phyloP scores from a whole-genome alignment of 202 grass and related monocot genomes.

The Setaria viridis region DNA sequence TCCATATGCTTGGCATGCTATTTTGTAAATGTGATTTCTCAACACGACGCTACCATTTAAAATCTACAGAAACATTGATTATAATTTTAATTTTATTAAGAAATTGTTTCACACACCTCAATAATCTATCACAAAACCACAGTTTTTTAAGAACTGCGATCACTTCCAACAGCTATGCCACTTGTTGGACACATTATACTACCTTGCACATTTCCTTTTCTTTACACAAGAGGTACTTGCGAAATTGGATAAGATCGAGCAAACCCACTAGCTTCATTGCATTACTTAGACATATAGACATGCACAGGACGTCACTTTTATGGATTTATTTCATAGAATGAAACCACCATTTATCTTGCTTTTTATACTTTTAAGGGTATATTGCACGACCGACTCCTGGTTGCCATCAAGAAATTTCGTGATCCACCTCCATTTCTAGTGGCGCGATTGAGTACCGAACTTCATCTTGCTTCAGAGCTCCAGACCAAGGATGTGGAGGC shows the following conservation, averaged over 20 bases:
- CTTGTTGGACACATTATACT: not conserved
- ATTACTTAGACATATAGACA: not conserved
- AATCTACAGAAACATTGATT: not conserved
- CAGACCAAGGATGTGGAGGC: not conserved
- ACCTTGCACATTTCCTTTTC: not conserved
- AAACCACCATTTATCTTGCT: not conserved
- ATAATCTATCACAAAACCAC: not conserved
- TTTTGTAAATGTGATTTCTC: not conserved
- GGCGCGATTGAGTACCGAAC: not conserved
- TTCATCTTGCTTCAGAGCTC: not conserved
- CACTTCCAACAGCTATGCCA: not conserved
- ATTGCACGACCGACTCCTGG: not conserved
- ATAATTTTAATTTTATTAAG: not conserved
- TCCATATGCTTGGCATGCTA: not conserved
- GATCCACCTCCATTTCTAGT: not conserved
- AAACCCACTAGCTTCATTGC: no score
- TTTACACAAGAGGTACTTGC: no score
- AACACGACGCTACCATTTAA: not conserved
- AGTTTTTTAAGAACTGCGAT: not conserved
- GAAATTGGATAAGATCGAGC: no score
- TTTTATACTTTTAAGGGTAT: not conserved
- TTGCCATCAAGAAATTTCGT: conserved; percentile 5
- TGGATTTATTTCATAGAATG: not conserved
- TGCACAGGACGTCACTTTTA: not conserved
- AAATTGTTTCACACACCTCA: not conserved